Evolutionary conservation across 2,329 filamentous ascomycete genomes (phyloP).

Genomic region (Penicillium sp.): DNA sequence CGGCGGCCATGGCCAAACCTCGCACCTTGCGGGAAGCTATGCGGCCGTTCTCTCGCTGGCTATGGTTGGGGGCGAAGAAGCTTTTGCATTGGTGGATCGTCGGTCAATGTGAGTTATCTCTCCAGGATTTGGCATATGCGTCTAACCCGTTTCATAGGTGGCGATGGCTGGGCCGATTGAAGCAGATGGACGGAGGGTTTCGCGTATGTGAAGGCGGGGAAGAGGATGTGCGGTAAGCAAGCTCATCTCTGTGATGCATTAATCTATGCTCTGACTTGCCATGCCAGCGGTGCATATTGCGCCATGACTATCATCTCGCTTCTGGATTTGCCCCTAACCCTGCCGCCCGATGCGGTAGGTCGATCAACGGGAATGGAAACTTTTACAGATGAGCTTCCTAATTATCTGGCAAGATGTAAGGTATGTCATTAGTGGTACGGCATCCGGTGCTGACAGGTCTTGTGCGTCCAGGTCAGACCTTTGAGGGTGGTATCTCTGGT

Average conservation of each 20-base stretch:
- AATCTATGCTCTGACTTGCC: conserved; percentile 12
- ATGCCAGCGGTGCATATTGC: conserved; percentile 77
- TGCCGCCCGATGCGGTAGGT: conserved; percentile 61
- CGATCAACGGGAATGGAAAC: conserved; percentile 54
- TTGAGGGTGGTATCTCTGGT: conserved; percentile 86
- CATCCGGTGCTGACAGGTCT: conserved; percentile 12
- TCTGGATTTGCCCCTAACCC: conserved; percentile 72
- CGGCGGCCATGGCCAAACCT: conserved; percentile 81
- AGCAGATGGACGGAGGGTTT: conserved; percentile 86
- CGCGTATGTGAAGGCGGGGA: conserved; percentile 80
- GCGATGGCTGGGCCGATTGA: conserved; percentile 81
- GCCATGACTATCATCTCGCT: conserved; percentile 78
- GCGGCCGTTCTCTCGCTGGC: conserved; percentile 73
- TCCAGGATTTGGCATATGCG: conserved; percentile 2
- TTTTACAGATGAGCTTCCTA: conserved; percentile 67
- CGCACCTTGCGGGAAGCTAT: conserved; percentile 86
- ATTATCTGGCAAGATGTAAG: conserved; percentile 77
- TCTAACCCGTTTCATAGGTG: conserved; percentile 49
- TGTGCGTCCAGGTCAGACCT: conserved; percentile 74
- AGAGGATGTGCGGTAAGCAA: conserved; percentile 83
- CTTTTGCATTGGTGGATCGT: conserved; percentile 72
- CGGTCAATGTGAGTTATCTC: conserved; percentile 57
- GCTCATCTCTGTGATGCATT: conserved; percentile 14
- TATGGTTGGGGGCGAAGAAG: conserved; percentile 68
- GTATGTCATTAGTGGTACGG: conserved; percentile 18